These are phyloP conservation scores for Pyracantha coccinea DNA, from an alignment of 331 rosid species.

Conservation along the genomic window DNA sequence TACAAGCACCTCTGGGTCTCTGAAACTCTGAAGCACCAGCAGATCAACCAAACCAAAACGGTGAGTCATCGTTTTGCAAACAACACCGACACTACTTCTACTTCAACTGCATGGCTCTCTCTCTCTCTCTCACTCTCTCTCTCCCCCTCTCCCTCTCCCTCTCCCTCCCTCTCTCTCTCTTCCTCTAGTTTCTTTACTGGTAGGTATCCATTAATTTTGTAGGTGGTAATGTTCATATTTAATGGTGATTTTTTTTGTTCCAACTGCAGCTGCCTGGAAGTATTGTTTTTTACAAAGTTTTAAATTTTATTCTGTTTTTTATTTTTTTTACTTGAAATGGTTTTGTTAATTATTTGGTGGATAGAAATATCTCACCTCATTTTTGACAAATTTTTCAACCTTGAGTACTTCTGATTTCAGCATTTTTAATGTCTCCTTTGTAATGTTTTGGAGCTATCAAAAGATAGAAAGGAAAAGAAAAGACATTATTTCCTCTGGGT, in stretches of 20 bases:
- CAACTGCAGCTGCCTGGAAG: not conserved
- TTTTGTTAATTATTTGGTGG: not conserved
- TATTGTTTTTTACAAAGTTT: not conserved
- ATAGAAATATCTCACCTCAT: not conserved
- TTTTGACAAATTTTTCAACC: not conserved
- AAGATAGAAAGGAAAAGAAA: not conserved
- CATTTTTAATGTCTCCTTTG: not conserved
- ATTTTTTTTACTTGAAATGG: not conserved
- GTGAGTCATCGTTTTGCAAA: not conserved
- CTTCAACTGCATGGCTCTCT: not conserved
- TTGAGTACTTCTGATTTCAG: not conserved
- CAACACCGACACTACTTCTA: constrained; percentile 19
- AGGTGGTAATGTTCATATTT: not conserved
- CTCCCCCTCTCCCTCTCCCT: too few species aligned
- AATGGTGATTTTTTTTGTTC: not conserved
- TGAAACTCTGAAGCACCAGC: not conserved
- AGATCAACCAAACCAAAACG: constrained; percentile 2
- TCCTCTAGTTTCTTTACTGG: not conserved
- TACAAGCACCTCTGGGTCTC: not conserved
- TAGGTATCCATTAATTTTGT: too few species aligned
- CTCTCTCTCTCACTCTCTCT: not conserved
- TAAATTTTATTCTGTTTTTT: not conserved
- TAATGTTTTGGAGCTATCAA: not conserved
- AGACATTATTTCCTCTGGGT: not conserved
- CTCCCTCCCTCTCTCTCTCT: too few species aligned